Evolutionary conservation across 768 basidiomycete genomes (phyloP).

Genomic region (Austroboletus eburneus): DNA sequence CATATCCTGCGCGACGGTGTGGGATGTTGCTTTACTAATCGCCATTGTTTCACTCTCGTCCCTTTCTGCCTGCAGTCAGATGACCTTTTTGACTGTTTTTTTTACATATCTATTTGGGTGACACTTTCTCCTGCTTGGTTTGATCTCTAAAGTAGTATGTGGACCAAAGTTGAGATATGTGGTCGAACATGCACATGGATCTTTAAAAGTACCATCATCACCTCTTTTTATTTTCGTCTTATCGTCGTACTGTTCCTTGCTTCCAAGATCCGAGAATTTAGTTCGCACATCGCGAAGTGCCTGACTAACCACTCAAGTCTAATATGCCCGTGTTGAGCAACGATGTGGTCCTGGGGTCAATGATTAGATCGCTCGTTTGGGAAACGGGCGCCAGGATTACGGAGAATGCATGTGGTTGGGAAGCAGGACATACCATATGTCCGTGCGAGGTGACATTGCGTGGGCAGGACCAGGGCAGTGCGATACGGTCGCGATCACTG

Average conservation of each 20-base stretch:
- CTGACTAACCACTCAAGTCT: not conserved
- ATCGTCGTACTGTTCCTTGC: not conserved
- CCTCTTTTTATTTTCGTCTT: not conserved
- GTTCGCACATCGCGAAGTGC: not conserved
- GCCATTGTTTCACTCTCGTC: conserved; percentile 1
- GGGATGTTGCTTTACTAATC: conserved; percentile 11
- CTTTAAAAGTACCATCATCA: not conserved
- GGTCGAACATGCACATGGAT: not conserved
- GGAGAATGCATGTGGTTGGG: not conserved
- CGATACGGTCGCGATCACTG: not conserved
- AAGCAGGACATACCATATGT: not conserved
- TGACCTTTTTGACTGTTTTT: not conserved
- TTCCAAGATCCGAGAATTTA: not conserved
- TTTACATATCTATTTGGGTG: not conserved
- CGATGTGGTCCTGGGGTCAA: not conserved
- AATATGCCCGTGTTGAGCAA: conserved; percentile 2
- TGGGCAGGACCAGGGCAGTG: too few relatives aligned
- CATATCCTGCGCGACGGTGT: not conserved
- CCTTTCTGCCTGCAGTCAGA: not conserved
- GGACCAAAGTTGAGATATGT: too few relatives aligned
- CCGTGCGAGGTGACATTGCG: not conserved
- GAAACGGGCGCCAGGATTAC: not conserved
- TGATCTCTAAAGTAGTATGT: not conserved
- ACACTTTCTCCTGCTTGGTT: not conserved
- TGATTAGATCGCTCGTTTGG: not conserved